Evolutionary conservation across 768 basidiomycete species (phyloP), one percentile per base, ranked within the genome.

Genomic region (Agrocybe praecox): DNA sequence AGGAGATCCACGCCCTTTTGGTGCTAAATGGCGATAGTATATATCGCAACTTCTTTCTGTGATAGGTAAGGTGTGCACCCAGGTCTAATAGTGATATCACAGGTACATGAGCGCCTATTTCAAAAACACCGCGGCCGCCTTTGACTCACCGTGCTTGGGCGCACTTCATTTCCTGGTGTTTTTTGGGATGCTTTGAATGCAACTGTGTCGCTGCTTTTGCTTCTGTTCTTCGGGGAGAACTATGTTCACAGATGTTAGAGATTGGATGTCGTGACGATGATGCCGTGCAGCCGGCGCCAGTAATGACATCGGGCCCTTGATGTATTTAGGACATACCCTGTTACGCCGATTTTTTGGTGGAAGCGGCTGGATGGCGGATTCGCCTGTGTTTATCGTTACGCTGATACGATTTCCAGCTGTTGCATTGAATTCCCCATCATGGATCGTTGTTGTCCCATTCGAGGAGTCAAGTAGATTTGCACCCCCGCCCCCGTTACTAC

Each of bases 21-120:
- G 46, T 17, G 52, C 49, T n/a, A 66, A 53, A 24, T 65, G 60
- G 32, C 52, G 51, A 15, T 56, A 57, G 53, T 65, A 65, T 33
- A 64, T 61, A 17, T 63, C 57, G 23, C 56, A 45, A 24, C 52
- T 53, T 33, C 43, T 29, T 33, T 53, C 42, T 8, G 45, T 18
- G n/a, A 40, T 40, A 15, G 36, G 36, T 5, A 40, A n/a, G 36
- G 14, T 40, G n/a, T 40, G 36, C 36, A 40, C n/a, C 36, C 36
- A 40, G 36, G 36, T n/a, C 36, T 40, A n/a, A 6, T 12, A 40
- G 33, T 40, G 36, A n/a, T 3, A 40, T 7, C 12, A 14, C 14
- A 17, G 10, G n/a, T n/a, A n/a, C 18, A 50, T 50, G 24, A 46
- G 45, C 24, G 36, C 36, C 36, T 40, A 40, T 40, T 40, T 40